Evolutionary conservation across 768 basidiomycete genomes (phyloP), one percentile per base, ranked within the genome.

Genomic region (Suillus lakei): DNA sequence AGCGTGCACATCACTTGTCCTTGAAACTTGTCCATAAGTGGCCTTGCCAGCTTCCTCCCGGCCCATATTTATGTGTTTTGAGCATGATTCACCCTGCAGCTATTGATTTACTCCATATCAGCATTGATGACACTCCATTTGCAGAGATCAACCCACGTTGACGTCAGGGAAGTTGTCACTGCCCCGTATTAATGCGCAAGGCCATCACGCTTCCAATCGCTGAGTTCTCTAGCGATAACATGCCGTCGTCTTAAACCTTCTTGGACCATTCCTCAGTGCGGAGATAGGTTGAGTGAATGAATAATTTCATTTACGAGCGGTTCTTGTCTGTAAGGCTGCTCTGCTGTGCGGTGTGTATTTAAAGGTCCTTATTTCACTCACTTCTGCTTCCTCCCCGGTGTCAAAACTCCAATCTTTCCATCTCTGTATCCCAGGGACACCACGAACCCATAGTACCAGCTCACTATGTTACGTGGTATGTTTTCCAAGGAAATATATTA

Each of bases 131-230:
- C 36, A 26, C 36, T 26, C 8, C 5, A 30, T 18, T 51, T 56
- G 56, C 56, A 58, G 26, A 39, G 26, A 58, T 39, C 56, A 18
- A 4, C 56, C 13, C 55, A 30, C 34, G n/a, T 38, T 26, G 23
- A 59, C 26, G 39, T 28, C 73, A 78, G 76, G 75, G 75, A n/a
- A n/a, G 75, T 69, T 50, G 64, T 34, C 56, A 16, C 71, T 62
- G 64, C 36, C 76, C 65, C 67, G 71, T 69, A 70, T 68, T 68
- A 65, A 56, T 67, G 75, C 75, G 72, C 77, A 70, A 78, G 75
- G 75, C 76, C 73, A 70, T 69, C 78, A 78, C 67, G 75, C 76
- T 75, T 76, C 75, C 70, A 65, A 75, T 76, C 75, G 75, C 76
- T 76, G 76, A 68, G 73, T 78, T 64, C 18, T 41, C 26, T 59